Base-by-base conservation (phyloP, 345 rosid species). In the Eucalyptus marginata region DNA sequence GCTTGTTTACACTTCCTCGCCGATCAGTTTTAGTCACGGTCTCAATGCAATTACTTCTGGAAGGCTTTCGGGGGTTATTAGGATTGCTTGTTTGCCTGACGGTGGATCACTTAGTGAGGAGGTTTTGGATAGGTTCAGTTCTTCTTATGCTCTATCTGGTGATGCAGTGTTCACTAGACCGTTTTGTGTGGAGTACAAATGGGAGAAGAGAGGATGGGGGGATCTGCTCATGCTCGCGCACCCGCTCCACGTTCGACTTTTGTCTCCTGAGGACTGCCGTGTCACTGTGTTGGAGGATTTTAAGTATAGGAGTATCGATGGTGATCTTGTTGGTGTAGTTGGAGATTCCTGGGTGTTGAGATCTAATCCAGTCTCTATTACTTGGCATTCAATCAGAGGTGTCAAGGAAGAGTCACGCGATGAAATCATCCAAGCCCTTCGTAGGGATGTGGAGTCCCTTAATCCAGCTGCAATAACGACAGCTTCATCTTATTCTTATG, bases 131-230 rank as follows among this genome's bases (percentile, higher is more conserved):
- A 92, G 95, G 71, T 98, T 95, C 93, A 95, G 98, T 88, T 92
- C 96, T 49, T 95, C 97, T 90, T 97, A 97, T 91, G 96, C 99
- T 2, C 87, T 92, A 18, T 96, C 98, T 88, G 98, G 98, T 46
- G 93, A 95, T 89, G 98, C 96, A 7, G 92, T 91, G 89, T 90
- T 97, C 90, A 93, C 92, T 59, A 94, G 91, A 68, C 98, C 98
- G 1, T 98, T 94, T 89, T 91, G 94, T 90, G 68, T 98, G 49
- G 97, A 96, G 89, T 98, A 97, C 86, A 93, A 93, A 86, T 98
- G 97, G 97, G 96, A 94, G 87, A 98, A 95, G 93, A 93, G 93
- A 93, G 99, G 99, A 40, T 95, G 95, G 92, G 99, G 98, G 88
- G 94, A 97, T 94, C 94, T 98, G 92, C 93, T 98, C 29, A 93